Conservation (phyloP, 257 asterid species). For the Henckelia pumila region DNA sequence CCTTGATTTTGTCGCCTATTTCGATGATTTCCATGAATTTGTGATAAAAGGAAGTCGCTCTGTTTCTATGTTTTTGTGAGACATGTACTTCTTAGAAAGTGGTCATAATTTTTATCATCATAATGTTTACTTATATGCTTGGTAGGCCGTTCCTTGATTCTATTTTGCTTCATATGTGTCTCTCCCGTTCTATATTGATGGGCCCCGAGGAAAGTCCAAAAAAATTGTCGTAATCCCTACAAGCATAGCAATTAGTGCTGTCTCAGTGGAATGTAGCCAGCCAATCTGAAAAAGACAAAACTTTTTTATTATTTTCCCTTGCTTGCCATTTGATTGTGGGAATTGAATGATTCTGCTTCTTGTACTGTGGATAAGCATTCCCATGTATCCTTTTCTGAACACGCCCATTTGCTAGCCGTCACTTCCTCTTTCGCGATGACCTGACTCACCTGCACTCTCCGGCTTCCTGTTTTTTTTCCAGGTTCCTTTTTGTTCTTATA, state of each 20-base stretch:
- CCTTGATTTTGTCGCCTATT: background rate
- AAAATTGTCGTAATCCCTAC: conserved; percentile 40
- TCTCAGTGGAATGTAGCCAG: conserved; percentile 58
- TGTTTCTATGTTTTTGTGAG: conserved; percentile 25
- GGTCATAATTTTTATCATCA: conserved; percentile 28
- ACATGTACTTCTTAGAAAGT: conserved; percentile 26
- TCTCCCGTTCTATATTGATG: conserved; percentile 33
- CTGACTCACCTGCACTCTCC: background rate
- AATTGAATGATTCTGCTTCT: conserved; percentile 30
- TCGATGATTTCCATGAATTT: conserved; percentile 18
- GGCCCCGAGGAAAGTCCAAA: conserved; percentile 36
- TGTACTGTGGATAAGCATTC: conserved; percentile 26
- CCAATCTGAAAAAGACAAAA: conserved; percentile 44
- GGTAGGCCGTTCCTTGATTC: conserved; percentile 43
- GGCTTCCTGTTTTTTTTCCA: background rate
- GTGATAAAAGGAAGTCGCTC: conserved; percentile 19
- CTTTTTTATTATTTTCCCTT: conserved; percentile 21
- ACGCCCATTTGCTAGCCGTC: conserved; percentile 15
- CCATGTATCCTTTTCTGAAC: conserved; percentile 11
- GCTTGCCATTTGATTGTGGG: conserved; percentile 29
- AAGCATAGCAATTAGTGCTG: conserved; percentile 55
- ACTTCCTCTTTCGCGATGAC: background rate
- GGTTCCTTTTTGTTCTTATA: too few relatives aligned
- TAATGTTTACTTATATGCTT: conserved; percentile 18
- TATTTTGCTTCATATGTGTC: conserved; percentile 43